Conservation (phyloP, 2,329 filamentous ascomycete genomes). For the Ramularia collo-cygni region DNA sequence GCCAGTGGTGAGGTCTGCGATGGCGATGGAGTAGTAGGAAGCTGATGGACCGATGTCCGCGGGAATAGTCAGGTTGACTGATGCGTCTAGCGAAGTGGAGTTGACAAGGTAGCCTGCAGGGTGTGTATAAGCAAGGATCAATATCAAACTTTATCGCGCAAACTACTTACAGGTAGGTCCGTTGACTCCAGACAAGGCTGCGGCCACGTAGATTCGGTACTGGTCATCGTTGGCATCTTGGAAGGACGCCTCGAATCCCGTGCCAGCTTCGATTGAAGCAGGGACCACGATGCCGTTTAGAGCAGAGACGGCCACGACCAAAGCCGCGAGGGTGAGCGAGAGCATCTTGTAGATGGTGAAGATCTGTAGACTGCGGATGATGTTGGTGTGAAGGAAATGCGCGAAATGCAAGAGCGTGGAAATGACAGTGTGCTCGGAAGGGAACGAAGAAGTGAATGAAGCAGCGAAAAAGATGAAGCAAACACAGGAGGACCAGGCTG, state of each 20-base stretch:
- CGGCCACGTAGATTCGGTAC: slow-evolving; percentile 31
- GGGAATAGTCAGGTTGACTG: slow-evolving; percentile 28
- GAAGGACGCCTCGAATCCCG: slow-evolving; percentile 29
- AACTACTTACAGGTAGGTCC: slow-evolving; percentile 29
- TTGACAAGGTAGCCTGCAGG: slow-evolving; percentile 29
- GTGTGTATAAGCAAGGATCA: too few species aligned
- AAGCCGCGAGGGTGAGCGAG: slow-evolving; percentile 9
- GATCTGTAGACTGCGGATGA: not conserved
- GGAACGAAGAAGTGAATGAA: not conserved
- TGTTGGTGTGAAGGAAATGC: not conserved
- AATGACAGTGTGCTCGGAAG: not conserved
- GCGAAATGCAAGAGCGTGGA: not conserved
- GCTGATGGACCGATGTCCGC: slow-evolving; percentile 27
- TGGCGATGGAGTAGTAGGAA: slow-evolving; percentile 26
- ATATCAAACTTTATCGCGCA: too few species aligned
- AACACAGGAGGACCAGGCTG: not conserved
- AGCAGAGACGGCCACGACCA: slow-evolving; percentile 12
- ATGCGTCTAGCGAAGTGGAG: slow-evolving; percentile 22
- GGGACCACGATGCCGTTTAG: slow-evolving; percentile 24
- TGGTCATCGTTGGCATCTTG: slow-evolving; percentile 20
- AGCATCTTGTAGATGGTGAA: slow-evolving; percentile 1
- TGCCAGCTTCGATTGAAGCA: slow-evolving; percentile 18
- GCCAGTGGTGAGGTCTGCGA: slow-evolving; percentile 21
- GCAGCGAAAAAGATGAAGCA: not conserved
- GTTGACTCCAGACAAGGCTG: slow-evolving; percentile 26